A percentile compares a stretch with the other conserved stretches of the same genome.
phyloP scores from a whole-genome alignment of 2,329 filamentous ascomycete genomes.

The Thyridium curvatum region DNA sequence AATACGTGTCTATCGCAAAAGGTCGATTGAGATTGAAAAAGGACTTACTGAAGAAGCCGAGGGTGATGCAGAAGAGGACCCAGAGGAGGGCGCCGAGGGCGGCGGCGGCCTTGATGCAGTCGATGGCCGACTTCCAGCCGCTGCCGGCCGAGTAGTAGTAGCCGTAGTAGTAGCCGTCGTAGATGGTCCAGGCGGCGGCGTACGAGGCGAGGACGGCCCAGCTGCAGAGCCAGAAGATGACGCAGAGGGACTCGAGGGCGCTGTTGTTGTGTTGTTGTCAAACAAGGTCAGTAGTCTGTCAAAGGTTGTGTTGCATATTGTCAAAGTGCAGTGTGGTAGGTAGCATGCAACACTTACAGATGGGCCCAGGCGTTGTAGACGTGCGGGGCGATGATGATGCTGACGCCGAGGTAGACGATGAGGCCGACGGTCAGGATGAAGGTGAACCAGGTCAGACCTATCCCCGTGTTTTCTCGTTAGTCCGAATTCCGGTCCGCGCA shows the following conservation, averaged over 20 bases:
- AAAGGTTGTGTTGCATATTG: neutral
- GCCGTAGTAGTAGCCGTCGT: conserved; percentile 1
- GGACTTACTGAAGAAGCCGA: conserved; percentile 9
- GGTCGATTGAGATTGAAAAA: too few relatives aligned
- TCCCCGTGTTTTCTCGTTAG: neutral
- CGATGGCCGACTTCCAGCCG: conserved; percentile 4
- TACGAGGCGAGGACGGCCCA: conserved; percentile 14
- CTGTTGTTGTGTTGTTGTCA: conserved; percentile 1
- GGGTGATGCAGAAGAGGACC: conserved; percentile 11
- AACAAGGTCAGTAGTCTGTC: neutral
- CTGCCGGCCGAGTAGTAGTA: neutral
- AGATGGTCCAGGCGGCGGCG: neutral
- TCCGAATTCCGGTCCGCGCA: too few relatives aligned
- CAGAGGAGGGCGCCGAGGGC: conserved; percentile 12
- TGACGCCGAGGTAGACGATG: conserved; percentile 10
- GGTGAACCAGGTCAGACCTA: conserved; percentile 11
- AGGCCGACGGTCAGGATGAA: conserved; percentile 12
- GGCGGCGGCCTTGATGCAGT: conserved; percentile 13
- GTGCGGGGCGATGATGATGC: conserved; percentile 3
- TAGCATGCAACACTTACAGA: conserved; percentile 2
- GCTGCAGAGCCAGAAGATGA: conserved; percentile 13
- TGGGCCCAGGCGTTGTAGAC: conserved; percentile 10
- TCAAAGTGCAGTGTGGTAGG: neutral
- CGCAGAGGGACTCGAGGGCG: conserved; percentile 8
- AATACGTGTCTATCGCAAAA: too few relatives aligned